Percentiles rank a stretch among this genome's conserved stretches.
Evolutionary conservation across 345 rosid species (phyloP).

Genomic region (Xanthoceras sorbifolium): DNA sequence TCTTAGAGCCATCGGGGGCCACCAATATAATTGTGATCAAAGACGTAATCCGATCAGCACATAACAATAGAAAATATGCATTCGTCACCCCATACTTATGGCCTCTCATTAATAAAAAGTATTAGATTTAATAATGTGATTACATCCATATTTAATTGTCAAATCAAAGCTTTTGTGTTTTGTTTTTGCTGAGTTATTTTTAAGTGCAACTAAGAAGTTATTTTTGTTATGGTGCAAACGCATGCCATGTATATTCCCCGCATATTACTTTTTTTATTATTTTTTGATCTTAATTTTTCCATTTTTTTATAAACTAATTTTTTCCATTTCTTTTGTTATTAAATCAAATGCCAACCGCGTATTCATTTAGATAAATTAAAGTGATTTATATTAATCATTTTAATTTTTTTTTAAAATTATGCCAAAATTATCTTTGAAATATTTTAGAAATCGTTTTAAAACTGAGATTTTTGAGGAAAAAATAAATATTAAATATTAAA

Average conservation of each 20-base stretch:
- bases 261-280: conserved; percentile 10
- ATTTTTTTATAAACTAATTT: too few relatives aligned
- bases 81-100: conserved; percentile 20
- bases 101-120: conserved; percentile 1
- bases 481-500: too few relatives aligned
- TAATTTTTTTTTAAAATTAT: too few relatives aligned
- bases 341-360: too few relatives aligned
- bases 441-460: too few relatives aligned
- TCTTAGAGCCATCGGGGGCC: conserved; percentile 8
- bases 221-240: not conserved
- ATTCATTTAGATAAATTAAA: too few relatives aligned
- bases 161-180: conserved; percentile 4
- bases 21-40: conserved; percentile 19
- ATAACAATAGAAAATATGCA: conserved; percentile 3
- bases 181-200: not conserved
- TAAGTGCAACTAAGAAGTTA: not conserved
- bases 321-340: too few relatives aligned
- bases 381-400: too few relatives aligned
- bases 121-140: not conserved
- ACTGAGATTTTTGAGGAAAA: not conserved
- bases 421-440: not conserved
- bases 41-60: conserved; percentile 30
- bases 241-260: conserved; percentile 22
- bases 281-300: too few relatives aligned
- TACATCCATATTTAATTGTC: not conserved